Percentiles rank a stretch among this genome's conserved stretches.
Conservation (phyloP, 129 eudicot genomes). For the Ambrosia artemisiifolia region DNA sequence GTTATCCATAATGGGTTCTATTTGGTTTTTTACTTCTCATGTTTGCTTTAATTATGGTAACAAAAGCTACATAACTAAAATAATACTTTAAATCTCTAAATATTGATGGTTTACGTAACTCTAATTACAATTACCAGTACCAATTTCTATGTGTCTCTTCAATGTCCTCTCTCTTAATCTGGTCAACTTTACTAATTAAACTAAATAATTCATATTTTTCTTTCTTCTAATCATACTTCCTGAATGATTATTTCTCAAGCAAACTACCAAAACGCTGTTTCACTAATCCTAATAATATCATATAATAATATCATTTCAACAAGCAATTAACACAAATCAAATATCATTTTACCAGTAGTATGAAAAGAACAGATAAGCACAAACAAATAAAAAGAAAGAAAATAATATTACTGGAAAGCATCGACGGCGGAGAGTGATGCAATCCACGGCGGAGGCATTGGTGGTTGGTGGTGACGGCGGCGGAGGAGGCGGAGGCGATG, state of each 20-base stretch:
- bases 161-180: slow-evolving; percentile 9
- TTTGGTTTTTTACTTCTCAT: too few relatives aligned
- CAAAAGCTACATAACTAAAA: too few relatives aligned
- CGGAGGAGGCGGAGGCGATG: slow-evolving; percentile 20
- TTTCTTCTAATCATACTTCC: neutral
- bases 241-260: neutral
- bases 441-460: slow-evolving; percentile 30
- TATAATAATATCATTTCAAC: neutral
- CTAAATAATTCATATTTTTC: neutral
- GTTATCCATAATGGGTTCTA: too few relatives aligned
- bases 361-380: neutral
- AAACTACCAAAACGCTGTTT: neutral
- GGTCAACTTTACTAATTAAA: neutral
- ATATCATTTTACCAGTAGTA: neutral
- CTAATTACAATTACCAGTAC: neutral
- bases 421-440: slow-evolving; percentile 32
- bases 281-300: slow-evolving; percentile 15
- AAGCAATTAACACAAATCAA: slow-evolving; percentile 8
- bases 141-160: neutral
- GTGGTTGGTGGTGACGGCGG: slow-evolving; percentile 34
- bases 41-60: too few relatives aligned
- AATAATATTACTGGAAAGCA: slow-evolving; percentile 28
- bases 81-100: too few relatives aligned
- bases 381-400: neutral
- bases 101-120: too few relatives aligned